A percentile compares a stretch with the other conserved stretches of the same genome.
These are phyloP conservation scores for Ramalina peruviana DNA, from an alignment of 495 filamentous ascomycete genomes.

Conservation along the genomic window DNA sequence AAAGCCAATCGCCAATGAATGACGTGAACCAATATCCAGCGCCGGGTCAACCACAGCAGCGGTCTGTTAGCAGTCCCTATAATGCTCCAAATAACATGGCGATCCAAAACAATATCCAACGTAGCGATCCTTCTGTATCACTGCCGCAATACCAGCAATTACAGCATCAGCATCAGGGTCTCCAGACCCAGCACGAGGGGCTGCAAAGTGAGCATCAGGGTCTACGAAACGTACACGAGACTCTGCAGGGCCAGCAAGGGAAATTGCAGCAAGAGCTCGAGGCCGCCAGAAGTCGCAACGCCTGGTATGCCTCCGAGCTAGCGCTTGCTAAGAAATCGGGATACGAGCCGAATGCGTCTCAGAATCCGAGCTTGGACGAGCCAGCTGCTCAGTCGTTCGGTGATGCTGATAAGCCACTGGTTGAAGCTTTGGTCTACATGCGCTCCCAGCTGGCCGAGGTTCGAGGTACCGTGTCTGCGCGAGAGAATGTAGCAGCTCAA, in stretches of 20 bases:
- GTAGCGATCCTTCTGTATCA: not conserved
- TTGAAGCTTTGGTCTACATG: conserved; percentile 90
- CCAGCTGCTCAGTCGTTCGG: conserved; percentile 60
- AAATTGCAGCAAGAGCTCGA: conserved; percentile 69
- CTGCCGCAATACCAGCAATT: conserved; percentile 14
- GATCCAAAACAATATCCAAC: not conserved
- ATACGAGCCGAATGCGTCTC: conserved; percentile 59
- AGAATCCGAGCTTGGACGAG: conserved; percentile 63
- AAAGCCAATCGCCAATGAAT: conserved; percentile 9
- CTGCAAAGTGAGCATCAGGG: conserved; percentile 4
- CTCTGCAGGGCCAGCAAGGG: conserved; percentile 16
- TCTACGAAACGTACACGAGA: not conserved
- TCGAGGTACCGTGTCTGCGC: conserved; percentile 73
- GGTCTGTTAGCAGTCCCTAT: conserved; percentile 9
- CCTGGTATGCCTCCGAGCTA: conserved; percentile 94
- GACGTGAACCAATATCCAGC: conserved; percentile 6
- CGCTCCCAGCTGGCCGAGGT: conserved; percentile 69
- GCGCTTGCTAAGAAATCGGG: conserved; percentile 79
- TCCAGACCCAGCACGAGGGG: conserved; percentile 4
- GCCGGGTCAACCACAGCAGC: conserved; percentile 9
- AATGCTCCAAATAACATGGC: not conserved
- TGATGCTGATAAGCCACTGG: conserved; percentile 80
- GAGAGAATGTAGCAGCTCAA: conserved; percentile 69
- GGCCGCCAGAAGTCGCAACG: conserved; percentile 65
- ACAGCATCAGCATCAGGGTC: conserved; percentile 12